Percentiles rank a stretch among this genome's conserved stretches.
Evolutionary conservation across 164 flowering plant genomes (phyloP).

Genomic region (Vitis labrusca): DNA sequence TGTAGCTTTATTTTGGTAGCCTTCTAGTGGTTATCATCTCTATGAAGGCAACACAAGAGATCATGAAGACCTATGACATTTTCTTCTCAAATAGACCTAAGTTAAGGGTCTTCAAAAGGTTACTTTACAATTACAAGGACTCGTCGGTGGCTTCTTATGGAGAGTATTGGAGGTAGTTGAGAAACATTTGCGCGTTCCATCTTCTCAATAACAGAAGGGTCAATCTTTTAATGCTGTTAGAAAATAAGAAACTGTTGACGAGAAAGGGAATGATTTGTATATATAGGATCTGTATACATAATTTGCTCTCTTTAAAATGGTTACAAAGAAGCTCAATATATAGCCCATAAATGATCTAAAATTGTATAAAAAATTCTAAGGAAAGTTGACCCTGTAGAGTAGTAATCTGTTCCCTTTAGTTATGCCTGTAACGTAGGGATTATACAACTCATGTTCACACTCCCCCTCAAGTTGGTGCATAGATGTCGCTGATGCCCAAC

Average conservation of each 20-base stretch:
- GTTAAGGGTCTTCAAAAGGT: background rate
- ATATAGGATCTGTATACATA: too few relatives aligned
- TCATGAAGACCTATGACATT: background rate
- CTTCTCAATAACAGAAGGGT: background rate
- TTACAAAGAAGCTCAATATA: too few relatives aligned
- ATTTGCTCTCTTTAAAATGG: too few relatives aligned
- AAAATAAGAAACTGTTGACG: conserved; percentile 14
- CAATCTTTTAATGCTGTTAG: conserved; percentile 14
- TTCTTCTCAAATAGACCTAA: background rate
- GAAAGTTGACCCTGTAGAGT: too few relatives aligned
- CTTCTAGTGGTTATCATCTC: background rate
- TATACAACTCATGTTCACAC: too few relatives aligned
- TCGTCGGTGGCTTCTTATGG: background rate
- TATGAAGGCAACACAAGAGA: background rate
- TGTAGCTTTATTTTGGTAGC: background rate
- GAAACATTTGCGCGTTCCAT: background rate
- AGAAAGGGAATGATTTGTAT: too few relatives aligned
- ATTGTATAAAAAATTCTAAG: too few relatives aligned
- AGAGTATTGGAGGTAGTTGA: background rate
- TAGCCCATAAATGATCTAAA: too few relatives aligned
- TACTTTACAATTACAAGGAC: background rate
- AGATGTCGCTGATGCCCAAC: too few relatives aligned
- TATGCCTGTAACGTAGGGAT: too few relatives aligned
- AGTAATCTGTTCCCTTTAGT: too few relatives aligned
- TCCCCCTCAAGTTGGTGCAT: too few relatives aligned